Base-by-base conservation (phyloP, 768 basidiomycete genomes). In the Leccinum rimulosum region DNA sequence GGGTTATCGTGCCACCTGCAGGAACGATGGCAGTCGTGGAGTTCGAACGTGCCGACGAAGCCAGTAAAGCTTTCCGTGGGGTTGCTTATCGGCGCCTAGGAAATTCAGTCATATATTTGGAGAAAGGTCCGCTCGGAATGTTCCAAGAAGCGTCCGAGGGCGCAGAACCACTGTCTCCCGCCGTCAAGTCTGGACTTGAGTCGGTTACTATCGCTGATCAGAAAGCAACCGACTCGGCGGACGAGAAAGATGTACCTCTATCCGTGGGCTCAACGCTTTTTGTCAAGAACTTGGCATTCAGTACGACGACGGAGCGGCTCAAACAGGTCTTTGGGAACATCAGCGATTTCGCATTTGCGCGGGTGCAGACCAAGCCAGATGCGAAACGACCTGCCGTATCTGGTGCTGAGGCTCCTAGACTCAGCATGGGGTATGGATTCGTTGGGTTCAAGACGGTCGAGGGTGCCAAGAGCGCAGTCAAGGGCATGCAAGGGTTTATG, bases 351-450 rank as follows among this genome's bases (percentile, higher is more conserved):
- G 78, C 83, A 1, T 98, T 95, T 69, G 91, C 94, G 22, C 87
- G 91, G 15, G 83, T 98, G 6, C 93, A 98, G 72, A 95, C 86
- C 36, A 98, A 97, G 71, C 49, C 89, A 0, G 91, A 96, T 72
- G 88, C 93, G 0, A 91, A 91, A 68, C 79, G 83, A 9, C 82
- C 85, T 2, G 72, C 15, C 2, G 54, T 40, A 3, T 25, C 64
- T 15, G 70, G 69, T 10, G 67, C 56, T 59, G 71, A 68, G 27
- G 79, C 79, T 0, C 79, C 80, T 10, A 79, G 84, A 52, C 75
- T 97, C 66, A 94, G 91, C 70, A 96, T 95, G 93, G 96, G 96
- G 0, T 98, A 95, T 70, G 97, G 96, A 0, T 99, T 99, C 65
- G 82, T 96, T 33, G 95, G 95, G 6, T 98, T 98, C 78, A 84